Evolutionary conservation across 2,329 filamentous ascomycete genomes (phyloP), one percentile per base, ranked within the genome.

Genomic region (Trichoderma guizhouense): DNA sequence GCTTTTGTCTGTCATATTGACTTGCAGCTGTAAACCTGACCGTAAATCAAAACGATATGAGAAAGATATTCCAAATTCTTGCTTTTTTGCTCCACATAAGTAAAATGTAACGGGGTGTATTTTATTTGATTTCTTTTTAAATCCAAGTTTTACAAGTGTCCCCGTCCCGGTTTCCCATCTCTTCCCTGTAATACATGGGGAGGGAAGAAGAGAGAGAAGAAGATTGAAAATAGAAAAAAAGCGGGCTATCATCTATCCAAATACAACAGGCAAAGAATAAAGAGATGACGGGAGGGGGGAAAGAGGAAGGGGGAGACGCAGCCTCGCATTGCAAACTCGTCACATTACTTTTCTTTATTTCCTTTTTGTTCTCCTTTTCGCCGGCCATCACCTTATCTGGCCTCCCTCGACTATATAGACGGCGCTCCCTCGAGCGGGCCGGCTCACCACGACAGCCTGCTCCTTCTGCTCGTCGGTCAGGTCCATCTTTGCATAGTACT

Each of bases 371-470:
- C 21, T 26, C 14, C 34, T 36, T 36, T 36, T 18, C 9, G 36
- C 36, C 36, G 15, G 15, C 26, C 32, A n/a, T 71, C 51, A 71
- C 24, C 51, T 65, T 30, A 71, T 58, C 80, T 77, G 47, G 24
- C 73, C 77, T 7, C 78, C 79, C 60, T 79, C 73, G 11, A 86
- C 81, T 60, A 83, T 73, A 71, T 85, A 88, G 15, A 90, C 79
- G 2, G 86, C 87, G 75, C 89, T 91, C 36, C 94, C 94, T 75
- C 91, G 90, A 5, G 93, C 93, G 0, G 96, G 96, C 81, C 93
- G 91, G 79, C 93, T 97, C 62, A 97, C 94, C 32, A 98, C 93
- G 73, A 98, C 92, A 0, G 95, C 95, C 65, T 90, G 90, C 71
- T 89, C 87, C 78, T 91, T 85, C 82, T 94, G 93, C 83, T 96